Conservation (phyloP, 352 stramenopile genomes). For the Pythium myriotylum region DNA sequence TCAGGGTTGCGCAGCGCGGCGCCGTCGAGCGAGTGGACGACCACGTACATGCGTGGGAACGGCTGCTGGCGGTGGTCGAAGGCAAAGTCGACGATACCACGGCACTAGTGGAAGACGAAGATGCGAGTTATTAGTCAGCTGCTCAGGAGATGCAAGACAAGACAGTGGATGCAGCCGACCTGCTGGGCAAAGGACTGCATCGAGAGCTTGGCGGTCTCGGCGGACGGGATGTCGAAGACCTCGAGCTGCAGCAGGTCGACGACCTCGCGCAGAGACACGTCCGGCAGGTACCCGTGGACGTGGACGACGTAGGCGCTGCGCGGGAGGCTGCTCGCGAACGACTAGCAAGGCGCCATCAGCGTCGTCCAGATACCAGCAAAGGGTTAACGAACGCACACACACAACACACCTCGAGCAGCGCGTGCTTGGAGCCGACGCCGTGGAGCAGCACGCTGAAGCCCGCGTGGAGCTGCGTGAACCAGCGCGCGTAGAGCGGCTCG, state of each 20-base stretch:
- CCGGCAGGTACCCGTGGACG: slow-evolving; percentile 21
- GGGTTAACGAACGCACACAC: too few species aligned
- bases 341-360: slow-evolving; percentile 12
- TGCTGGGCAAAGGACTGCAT: slow-evolving; percentile 11
- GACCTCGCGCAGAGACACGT: slow-evolving; percentile 9
- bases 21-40: slow-evolving; percentile 25
- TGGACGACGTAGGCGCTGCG: slow-evolving; percentile 17
- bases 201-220: neutral
- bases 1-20: slow-evolving; percentile 14
- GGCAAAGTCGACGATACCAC: slow-evolving; percentile 17
- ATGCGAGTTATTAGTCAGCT: neutral
- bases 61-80: slow-evolving; percentile 7
- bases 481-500: slow-evolving; percentile 8
- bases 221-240: slow-evolving; percentile 7
- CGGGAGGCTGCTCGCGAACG: slow-evolving; percentile 13
- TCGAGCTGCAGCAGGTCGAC: slow-evolving; percentile 16
- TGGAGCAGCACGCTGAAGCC: slow-evolving; percentile 26
- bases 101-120: slow-evolving; percentile 14
- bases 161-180: slow-evolving; percentile 3
- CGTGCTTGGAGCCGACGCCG: slow-evolving; percentile 24
- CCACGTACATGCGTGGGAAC: slow-evolving; percentile 14
- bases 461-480: slow-evolving; percentile 8
- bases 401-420: slow-evolving; percentile 21
- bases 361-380: too few species aligned
- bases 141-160: neutral